These are phyloP conservation scores for Thermochaetoides thermophila DNA, from an alignment of 495 filamentous ascomycete species.

Conservation along the genomic window DNA sequence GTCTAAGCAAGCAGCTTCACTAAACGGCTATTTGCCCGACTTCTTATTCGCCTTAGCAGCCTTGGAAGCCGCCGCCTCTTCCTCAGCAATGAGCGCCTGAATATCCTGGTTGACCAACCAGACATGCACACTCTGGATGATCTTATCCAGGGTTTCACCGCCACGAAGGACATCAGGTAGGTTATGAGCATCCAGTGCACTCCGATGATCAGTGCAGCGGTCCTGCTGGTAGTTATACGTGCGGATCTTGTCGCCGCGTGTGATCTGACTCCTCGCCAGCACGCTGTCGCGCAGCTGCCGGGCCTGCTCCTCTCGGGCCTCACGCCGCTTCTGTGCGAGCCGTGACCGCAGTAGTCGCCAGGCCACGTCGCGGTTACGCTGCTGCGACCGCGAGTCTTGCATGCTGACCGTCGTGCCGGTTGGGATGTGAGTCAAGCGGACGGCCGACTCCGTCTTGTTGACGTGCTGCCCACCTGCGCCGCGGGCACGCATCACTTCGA, in stretches of 20 bases:
- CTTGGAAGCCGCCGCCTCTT: constrained; percentile 24
- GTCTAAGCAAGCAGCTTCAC: no score
- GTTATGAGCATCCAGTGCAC: constrained; percentile 68
- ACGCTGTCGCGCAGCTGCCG: constrained; percentile 55
- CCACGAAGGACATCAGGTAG: constrained; percentile 67
- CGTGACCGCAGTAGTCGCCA: constrained; percentile 75
- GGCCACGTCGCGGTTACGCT: constrained; percentile 69
- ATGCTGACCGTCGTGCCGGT: constrained; percentile 75
- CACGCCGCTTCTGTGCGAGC: constrained; percentile 64
- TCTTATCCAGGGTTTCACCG: constrained; percentile 50
- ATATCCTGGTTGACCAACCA: constrained; percentile 75
- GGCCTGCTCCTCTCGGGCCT: constrained; percentile 74
- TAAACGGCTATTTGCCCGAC: no score
- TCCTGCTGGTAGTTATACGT: constrained; percentile 94
- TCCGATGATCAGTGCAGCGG: constrained; percentile 85
- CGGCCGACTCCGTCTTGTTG: constrained; percentile 93
- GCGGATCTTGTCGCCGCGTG: constrained; percentile 80
- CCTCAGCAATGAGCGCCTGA: constrained; percentile 42
- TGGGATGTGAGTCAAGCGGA: constrained; percentile 83
- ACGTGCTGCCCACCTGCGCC: constrained; percentile 96
- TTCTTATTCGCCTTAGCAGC: constrained; percentile 15
- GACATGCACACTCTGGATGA: constrained; percentile 66
- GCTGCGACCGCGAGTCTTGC: constrained; percentile 86
- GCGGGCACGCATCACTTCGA: constrained; percentile 80
- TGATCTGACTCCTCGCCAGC: constrained; percentile 66